Evolutionary conservation across 495 filamentous ascomycete genomes (phyloP).

Genomic region (Penicillium malachiteum): DNA sequence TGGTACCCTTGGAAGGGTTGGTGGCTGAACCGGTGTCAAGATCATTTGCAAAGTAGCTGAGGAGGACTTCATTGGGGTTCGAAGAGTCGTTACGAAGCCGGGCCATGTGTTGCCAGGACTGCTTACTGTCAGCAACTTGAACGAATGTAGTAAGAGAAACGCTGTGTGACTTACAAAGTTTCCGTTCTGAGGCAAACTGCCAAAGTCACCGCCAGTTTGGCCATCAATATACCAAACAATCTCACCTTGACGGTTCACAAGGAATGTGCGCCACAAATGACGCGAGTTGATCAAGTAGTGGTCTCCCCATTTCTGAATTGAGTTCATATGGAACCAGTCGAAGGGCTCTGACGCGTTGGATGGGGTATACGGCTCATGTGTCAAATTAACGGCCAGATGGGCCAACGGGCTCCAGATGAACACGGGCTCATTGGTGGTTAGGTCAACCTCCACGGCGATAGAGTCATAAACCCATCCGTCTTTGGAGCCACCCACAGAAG

Average conservation of each 20-base stretch:
- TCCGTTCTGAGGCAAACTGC: conserved; percentile 18
- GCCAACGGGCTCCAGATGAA: conserved; percentile 30
- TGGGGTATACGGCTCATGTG: neutral
- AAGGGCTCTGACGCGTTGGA: conserved; percentile 22
- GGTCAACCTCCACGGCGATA: conserved; percentile 44
- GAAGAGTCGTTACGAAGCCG: conserved; percentile 8
- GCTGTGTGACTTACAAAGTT: neutral
- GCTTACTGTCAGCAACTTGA: neutral
- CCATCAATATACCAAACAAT: conserved; percentile 34
- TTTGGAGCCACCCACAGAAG: conserved; percentile 25
- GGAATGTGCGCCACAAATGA: conserved; percentile 24
- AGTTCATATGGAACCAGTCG: conserved; percentile 44
- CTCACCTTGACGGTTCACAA: conserved; percentile 22
- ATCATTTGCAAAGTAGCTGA: conserved; percentile 22
- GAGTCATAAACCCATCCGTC: conserved; percentile 45
- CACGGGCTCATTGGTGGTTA: conserved; percentile 30
- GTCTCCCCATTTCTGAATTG: conserved; percentile 26
- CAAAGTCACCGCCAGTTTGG: conserved; percentile 33
- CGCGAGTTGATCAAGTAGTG: conserved; percentile 37
- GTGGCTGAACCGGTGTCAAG: conserved; percentile 2
- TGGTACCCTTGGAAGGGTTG: conserved; percentile 12
- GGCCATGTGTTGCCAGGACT: conserved; percentile 15
- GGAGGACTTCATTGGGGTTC: conserved; percentile 3
- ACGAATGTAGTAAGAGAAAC: neutral
- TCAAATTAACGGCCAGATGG: conserved; percentile 4